Evolutionary conservation across 1,284 basidiomycete genomes (phyloP), one percentile per base, ranked within the genome.

Genomic region (Termitomyces sp.): DNA sequence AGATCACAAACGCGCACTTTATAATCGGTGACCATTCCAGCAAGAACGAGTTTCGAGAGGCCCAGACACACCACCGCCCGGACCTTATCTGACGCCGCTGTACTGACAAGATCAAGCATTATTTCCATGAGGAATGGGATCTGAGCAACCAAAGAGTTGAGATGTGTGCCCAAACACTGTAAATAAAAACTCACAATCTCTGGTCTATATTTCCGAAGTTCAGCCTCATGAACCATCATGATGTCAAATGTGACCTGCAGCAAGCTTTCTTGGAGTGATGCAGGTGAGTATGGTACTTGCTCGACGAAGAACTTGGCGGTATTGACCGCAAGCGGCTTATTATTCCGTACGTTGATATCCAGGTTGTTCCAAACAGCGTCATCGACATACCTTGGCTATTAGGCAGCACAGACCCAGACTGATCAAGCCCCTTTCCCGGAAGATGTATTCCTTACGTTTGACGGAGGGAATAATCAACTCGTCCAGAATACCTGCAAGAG

Each of bases 381-480:
- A 26, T 51, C 8, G 12, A 28, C 74, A 60, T 66, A 84, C 83
- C 57, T 76, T 72, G 55, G 93, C 88, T 58, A 98, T 94, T 55
- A 98, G 82, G 67, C 88, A 94, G 67, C 91, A 94, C 15, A 98
- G 70, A 0, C 91, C 94, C 2, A 98, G 77, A 56, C 88, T 86
- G 43, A 90, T 73, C 15, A 95, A 73, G 0, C 92, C 95, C 59
- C 86, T 84, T 69, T 94, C 88, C 33, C 90, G 79, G 13, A 97
- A 77, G 0, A 73, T 72, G 0, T 84, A 75, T 48, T 95, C 88
- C 66, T 92, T 92, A 58, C 87, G 81, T 62, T 81, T 81, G 12
- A 97, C 86, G 0, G 92, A 82, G 0, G 95, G 95, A n/a, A 94
- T 78, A 56, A 98, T 93, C 30, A 98, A 74, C 61, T 95, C 90